Conservation (phyloP, 495 filamentous ascomycete genomes). For the Penicillium parvum region DNA sequence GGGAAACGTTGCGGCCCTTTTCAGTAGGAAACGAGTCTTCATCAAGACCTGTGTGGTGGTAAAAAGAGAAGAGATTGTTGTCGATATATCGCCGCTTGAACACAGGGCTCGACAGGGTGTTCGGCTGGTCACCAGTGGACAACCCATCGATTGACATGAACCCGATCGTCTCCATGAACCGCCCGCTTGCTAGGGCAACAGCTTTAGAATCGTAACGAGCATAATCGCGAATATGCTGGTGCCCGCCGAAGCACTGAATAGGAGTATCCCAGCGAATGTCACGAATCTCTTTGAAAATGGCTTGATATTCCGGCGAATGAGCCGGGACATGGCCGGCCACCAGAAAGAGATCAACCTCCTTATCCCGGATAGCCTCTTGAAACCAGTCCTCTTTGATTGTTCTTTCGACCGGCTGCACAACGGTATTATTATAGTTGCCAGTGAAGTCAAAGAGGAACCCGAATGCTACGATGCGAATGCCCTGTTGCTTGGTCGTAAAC, state of each 20-base stretch:
- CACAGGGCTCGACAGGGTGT: slow-evolving; percentile 37
- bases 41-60: slow-evolving; percentile 75
- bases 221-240: slow-evolving; percentile 86
- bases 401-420: slow-evolving; percentile 72
- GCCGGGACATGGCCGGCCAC: slow-evolving; percentile 84
- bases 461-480: slow-evolving; percentile 78
- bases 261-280: slow-evolving; percentile 71
- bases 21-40: slow-evolving; percentile 69
- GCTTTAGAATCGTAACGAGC: slow-evolving; percentile 74
- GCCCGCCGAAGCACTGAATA: slow-evolving; percentile 91
- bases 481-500: slow-evolving; percentile 84
- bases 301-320: slow-evolving; percentile 68
- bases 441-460: slow-evolving; percentile 94
- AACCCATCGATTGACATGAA: slow-evolving; percentile 85
- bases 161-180: slow-evolving; percentile 97
- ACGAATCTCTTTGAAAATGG: slow-evolving; percentile 75
- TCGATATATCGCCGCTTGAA: slow-evolving; percentile 88
- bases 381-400: slow-evolving; percentile 87
- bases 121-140: slow-evolving; percentile 32
- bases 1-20: slow-evolving; percentile 67
- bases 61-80: slow-evolving; percentile 83
- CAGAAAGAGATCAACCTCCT: slow-evolving; percentile 80
- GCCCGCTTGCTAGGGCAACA: slow-evolving; percentile 80
- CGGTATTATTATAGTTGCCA: slow-evolving; percentile 81
- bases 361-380: slow-evolving; percentile 72